phyloP scores from a whole-genome alignment of 2,329 filamentous ascomycete genomes.

The Xylaria hypoxylon region DNA sequence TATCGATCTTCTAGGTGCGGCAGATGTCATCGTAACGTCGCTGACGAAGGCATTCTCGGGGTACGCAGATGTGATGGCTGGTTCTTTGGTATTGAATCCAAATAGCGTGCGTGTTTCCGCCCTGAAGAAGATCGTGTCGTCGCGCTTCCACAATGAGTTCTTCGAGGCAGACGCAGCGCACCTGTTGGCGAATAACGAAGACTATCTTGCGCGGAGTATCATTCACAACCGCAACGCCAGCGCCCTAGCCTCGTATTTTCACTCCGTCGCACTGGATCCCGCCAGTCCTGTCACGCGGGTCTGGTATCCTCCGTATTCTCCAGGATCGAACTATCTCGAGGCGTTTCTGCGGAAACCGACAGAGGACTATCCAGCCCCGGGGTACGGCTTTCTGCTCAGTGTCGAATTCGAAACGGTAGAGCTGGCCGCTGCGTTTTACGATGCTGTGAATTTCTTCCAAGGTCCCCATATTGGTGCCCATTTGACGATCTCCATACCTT shows the following conservation, averaged over 20 bases:
- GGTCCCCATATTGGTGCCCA: slow-evolving; percentile 67
- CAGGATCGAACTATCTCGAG: slow-evolving; percentile 34
- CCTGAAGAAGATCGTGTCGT: slow-evolving; percentile 43
- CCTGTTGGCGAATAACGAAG: slow-evolving; percentile 59
- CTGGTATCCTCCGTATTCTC: slow-evolving; percentile 57
- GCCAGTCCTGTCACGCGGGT: slow-evolving; percentile 55
- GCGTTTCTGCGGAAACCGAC: slow-evolving; percentile 54
- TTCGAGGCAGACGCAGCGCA: slow-evolving; percentile 60
- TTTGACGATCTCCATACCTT: slow-evolving; percentile 61
- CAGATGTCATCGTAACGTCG: slow-evolving; percentile 59
- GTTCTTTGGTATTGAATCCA: slow-evolving; percentile 45
- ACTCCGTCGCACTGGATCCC: slow-evolving; percentile 47
- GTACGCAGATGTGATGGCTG: slow-evolving; percentile 57
- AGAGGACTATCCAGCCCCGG: slow-evolving; percentile 60
- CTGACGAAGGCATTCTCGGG: slow-evolving; percentile 71
- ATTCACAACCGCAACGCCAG: slow-evolving; percentile 59
- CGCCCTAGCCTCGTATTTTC: slow-evolving; percentile 56
- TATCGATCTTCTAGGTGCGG: slow-evolving; percentile 61
- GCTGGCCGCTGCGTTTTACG: slow-evolving; percentile 60
- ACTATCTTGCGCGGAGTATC: slow-evolving; percentile 56
- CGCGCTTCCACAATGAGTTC: slow-evolving; percentile 58
- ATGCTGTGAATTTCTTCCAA: slow-evolving; percentile 60
- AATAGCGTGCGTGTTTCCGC: slow-evolving; percentile 26
- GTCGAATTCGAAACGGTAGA: slow-evolving; percentile 61
- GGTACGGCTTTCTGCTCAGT: slow-evolving; percentile 66